Conservation (phyloP, 2,329 filamentous ascomycete species). For the Cordyceps fumosorosea region DNA sequence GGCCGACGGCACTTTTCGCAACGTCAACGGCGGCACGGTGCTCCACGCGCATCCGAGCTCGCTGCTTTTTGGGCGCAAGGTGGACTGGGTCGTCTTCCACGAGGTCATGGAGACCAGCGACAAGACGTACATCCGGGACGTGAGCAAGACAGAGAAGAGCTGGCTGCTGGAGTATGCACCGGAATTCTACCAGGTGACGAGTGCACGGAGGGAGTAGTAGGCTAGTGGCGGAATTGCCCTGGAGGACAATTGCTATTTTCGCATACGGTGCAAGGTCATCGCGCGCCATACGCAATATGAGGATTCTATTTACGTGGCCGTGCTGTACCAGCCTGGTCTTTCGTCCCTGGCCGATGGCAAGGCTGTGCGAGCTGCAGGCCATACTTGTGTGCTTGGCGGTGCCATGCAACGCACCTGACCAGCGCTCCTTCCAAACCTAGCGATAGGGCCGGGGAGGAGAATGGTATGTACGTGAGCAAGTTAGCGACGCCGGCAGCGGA, state of each 20-base stretch:
- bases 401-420: neutral
- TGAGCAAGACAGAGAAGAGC: slow-evolving; percentile 88
- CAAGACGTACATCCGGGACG: slow-evolving; percentile 85
- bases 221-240: neutral
- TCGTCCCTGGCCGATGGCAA: too few species aligned
- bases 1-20: slow-evolving; percentile 81
- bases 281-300: neutral
- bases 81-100: slow-evolving; percentile 93
- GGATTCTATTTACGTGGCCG: too few species aligned
- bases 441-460: neutral
- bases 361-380: slow-evolving; percentile 11
- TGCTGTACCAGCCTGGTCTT: too few species aligned
- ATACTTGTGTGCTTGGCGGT: neutral
- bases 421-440: neutral
- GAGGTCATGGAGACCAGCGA: slow-evolving; percentile 83
- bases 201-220: slow-evolving; percentile 19
- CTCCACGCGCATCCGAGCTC: slow-evolving; percentile 87
- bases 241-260: too few species aligned
- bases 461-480: neutral
- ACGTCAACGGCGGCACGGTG: slow-evolving; percentile 70
- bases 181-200: slow-evolving; percentile 63
- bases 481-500: neutral
- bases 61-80: slow-evolving; percentile 92
- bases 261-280: neutral
- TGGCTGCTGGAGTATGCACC: slow-evolving; percentile 88